These are phyloP conservation scores for Globisporangium ultimum DNA, from an alignment of 352 stramenopile genomes.

Conservation along the genomic window DNA sequence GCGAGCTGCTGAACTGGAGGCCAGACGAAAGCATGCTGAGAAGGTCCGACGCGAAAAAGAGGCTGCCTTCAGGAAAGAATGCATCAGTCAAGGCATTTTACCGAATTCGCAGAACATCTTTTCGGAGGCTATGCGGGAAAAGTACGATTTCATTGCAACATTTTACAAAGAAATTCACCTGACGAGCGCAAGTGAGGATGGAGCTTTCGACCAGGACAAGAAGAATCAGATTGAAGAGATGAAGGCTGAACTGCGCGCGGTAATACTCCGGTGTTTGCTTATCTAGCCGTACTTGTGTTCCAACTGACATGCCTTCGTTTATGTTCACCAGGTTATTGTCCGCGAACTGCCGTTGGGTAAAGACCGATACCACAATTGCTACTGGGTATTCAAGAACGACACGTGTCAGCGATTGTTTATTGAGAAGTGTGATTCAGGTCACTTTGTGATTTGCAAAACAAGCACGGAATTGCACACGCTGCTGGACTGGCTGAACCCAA, in stretches of 20 bases:
- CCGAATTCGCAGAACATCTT: constrained; percentile 69
- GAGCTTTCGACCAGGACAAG: constrained; percentile 46
- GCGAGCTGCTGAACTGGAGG: constrained; percentile 46
- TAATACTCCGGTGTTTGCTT: constrained; percentile 6
- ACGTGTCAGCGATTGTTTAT: constrained; percentile 59
- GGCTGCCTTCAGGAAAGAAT: constrained; percentile 51
- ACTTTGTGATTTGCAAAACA: constrained; percentile 49
- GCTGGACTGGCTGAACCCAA: constrained; percentile 72
- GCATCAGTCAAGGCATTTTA: constrained; percentile 56
- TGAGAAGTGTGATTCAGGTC: constrained; percentile 56
- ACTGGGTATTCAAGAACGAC: constrained; percentile 78
- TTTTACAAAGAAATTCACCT: constrained; percentile 62
- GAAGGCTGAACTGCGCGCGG: constrained; percentile 31
- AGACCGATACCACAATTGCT: constrained; percentile 76
- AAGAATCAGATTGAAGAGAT: constrained; percentile 38
- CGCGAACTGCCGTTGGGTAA: constrained; percentile 62
- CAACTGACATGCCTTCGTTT: neutral
- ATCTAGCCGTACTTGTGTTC: neutral
- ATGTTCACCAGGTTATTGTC: constrained; percentile 43
- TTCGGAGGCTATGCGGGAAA: constrained; percentile 53
- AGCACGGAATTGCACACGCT: constrained; percentile 40
- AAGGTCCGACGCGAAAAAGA: constrained; percentile 53
- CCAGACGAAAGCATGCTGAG: constrained; percentile 46
- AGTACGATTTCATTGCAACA: constrained; percentile 58
- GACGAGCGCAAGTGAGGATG: constrained; percentile 50